Conservation (phyloP, 2,329 filamentous ascomycete genomes). For the Coniochaeta sp. region DNA sequence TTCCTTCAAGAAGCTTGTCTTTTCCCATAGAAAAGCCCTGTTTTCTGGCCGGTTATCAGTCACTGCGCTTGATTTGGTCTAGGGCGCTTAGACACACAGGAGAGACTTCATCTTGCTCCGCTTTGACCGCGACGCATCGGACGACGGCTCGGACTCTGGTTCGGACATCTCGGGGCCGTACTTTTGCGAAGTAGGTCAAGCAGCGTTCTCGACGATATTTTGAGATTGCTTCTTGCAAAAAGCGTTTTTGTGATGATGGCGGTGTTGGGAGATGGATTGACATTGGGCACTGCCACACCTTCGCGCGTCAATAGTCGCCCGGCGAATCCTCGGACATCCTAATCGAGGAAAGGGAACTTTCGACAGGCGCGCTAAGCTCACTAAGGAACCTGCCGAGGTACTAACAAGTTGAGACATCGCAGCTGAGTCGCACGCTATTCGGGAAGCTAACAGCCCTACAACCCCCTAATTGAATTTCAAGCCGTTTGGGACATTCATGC, state of each 20-base stretch:
- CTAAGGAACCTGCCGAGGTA: too few relatives aligned
- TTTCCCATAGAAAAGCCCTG: constrained; percentile 11
- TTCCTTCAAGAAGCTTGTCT: constrained; percentile 27
- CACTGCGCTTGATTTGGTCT: background rate
- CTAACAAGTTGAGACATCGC: too few relatives aligned
- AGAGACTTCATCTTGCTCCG: constrained; percentile 4
- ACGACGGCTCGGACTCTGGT: background rate
- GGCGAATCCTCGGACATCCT: background rate
- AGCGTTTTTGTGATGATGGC: background rate
- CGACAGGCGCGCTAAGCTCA: too few relatives aligned
- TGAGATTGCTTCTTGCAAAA: background rate
- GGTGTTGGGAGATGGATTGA: background rate
- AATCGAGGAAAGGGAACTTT: background rate
- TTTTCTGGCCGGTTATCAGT: constrained; percentile 4
- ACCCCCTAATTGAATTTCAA: too few relatives aligned
- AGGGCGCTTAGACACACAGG: constrained; percentile 3
- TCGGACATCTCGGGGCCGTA: background rate
- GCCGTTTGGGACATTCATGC: too few relatives aligned
- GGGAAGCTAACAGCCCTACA: too few relatives aligned
- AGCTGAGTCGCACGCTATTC: too few relatives aligned
- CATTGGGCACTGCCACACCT: background rate
- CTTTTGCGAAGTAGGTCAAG: background rate
- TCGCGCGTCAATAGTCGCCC: background rate
- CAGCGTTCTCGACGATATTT: background rate
- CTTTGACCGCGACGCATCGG: constrained; percentile 13